Evolutionary conservation across 2,329 filamentous ascomycete genomes (phyloP).

Genomic region (Passalora sequoiae): DNA sequence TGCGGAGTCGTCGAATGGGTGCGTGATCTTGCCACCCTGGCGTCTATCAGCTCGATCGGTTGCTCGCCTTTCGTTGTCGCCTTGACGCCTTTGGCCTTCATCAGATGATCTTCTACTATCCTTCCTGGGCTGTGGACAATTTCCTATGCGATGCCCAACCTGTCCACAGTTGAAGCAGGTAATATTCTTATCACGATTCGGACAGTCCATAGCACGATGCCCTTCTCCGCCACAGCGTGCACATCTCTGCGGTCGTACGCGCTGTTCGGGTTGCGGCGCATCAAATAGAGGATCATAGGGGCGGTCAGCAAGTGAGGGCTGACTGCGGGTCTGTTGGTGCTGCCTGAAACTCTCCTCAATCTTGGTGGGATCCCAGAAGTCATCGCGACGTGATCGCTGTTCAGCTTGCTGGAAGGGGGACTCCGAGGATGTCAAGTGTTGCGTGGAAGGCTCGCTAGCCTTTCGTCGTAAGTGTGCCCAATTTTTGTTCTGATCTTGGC

Average conservation of each 20-base stretch:
- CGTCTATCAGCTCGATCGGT: no score
- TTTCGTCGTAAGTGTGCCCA: slow-evolving; percentile 27
- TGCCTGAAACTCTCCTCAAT: slow-evolving; percentile 12
- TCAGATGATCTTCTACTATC: no score
- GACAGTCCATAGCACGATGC: slow-evolving; percentile 6
- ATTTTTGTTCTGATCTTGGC: no score
- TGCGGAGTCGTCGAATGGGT: slow-evolving; percentile 4
- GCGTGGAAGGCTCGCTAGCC: slow-evolving; percentile 4
- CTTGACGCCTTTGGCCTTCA: no score
- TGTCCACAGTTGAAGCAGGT: slow-evolving; percentile 15
- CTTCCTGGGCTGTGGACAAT: slow-evolving; percentile 5
- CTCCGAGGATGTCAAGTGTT: no score
- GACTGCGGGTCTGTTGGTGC: slow-evolving; percentile 6
- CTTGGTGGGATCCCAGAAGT: slow-evolving; percentile 10
- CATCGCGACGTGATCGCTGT: neutral
- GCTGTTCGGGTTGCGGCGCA: neutral
- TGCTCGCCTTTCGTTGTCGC: no score
- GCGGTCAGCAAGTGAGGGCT: neutral
- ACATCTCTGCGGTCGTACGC: slow-evolving; percentile 1
- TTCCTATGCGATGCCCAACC: slow-evolving; percentile 14
- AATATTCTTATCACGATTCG: slow-evolving; percentile 2
- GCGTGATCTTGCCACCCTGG: no score
- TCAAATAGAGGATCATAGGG: neutral
- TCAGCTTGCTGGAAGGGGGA: no score
- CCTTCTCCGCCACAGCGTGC: slow-evolving; percentile 12